Percentiles rank a stretch among this genome's conserved stretches.
phyloP scores from a whole-genome alignment of 805 yeast genomes.

The Metschnikowia cubensis region DNA sequence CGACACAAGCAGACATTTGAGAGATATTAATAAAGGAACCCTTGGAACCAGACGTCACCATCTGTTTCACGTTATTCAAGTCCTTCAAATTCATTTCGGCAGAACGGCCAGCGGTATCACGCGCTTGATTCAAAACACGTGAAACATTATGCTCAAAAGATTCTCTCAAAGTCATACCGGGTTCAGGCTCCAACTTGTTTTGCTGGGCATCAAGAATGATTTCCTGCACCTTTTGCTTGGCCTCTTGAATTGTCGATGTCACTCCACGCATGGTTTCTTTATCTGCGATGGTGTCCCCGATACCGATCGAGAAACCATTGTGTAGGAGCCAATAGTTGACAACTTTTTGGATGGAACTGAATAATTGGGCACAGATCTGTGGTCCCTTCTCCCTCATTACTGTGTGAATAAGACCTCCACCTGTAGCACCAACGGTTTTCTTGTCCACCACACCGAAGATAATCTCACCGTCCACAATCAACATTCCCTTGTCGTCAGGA shows the following conservation, averaged over 20 bases:
- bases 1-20: conserved; percentile 99
- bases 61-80: conserved; percentile 93
- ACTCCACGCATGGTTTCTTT: conserved; percentile 91
- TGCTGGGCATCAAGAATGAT: conserved; percentile 90
- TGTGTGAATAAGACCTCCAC: conserved; percentile 96
- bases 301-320: conserved; percentile 97
- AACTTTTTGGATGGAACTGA: conserved; percentile 90
- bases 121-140: conserved; percentile 91
- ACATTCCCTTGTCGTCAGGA: conserved; percentile 94
- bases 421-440: conserved; percentile 97
- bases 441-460: conserved; percentile 98
- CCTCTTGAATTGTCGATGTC: conserved; percentile 88
- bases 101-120: conserved; percentile 98
- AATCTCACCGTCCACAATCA: conserved; percentile 91
- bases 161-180: conserved; percentile 99
- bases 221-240: conserved; percentile 91
- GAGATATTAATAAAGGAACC: conserved; percentile 99
- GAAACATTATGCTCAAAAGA: conserved; percentile 97
- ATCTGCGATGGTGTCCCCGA: conserved; percentile 99
- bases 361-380: conserved; percentile 78
- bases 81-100: conserved; percentile 96
- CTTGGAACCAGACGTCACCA: conserved; percentile 98
- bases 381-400: conserved; percentile 98
- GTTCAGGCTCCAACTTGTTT: conserved; percentile 86
- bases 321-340: conserved; percentile 96